Conservation (phyloP, 2,329 filamentous ascomycete species). For the Trichoderma afroharzianum region DNA sequence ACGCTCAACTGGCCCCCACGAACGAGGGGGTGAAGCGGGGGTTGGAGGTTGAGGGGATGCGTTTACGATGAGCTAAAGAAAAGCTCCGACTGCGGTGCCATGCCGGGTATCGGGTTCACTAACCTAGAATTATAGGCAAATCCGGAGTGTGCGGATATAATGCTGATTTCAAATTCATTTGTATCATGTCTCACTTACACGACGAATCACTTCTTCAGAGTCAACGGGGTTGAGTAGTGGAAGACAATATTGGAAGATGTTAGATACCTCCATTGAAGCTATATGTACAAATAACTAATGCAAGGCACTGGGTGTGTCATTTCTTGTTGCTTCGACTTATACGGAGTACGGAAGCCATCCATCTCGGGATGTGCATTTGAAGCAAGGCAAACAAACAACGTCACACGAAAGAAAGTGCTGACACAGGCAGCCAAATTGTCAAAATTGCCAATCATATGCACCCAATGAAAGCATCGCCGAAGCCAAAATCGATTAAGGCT, state of each 20-base stretch:
- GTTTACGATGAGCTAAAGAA: neutral
- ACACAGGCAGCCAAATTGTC: too few species aligned
- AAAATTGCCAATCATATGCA: neutral
- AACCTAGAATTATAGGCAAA: neutral
- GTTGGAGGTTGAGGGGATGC: neutral
- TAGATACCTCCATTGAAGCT: neutral
- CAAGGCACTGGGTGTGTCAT: neutral
- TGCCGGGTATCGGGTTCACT: neutral
- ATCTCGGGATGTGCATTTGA: neutral
- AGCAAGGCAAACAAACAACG: too few species aligned
- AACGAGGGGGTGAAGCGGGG: conserved; percentile 1
- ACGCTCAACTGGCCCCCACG: neutral
- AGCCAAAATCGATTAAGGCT: neutral
- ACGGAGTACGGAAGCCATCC: neutral
- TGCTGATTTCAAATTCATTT: neutral
- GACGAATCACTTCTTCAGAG: too few species aligned
- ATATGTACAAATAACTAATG: neutral
- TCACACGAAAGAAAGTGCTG: neutral
- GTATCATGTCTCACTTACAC: neutral
- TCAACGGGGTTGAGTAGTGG: neutral
- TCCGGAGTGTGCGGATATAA: neutral
- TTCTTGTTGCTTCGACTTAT: neutral
- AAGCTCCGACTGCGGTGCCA: neutral
- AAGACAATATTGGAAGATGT: neutral
- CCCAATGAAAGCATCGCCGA: neutral